phyloP scores from a whole-genome alignment of 345 rosid genomes.

The Acer negundo region DNA sequence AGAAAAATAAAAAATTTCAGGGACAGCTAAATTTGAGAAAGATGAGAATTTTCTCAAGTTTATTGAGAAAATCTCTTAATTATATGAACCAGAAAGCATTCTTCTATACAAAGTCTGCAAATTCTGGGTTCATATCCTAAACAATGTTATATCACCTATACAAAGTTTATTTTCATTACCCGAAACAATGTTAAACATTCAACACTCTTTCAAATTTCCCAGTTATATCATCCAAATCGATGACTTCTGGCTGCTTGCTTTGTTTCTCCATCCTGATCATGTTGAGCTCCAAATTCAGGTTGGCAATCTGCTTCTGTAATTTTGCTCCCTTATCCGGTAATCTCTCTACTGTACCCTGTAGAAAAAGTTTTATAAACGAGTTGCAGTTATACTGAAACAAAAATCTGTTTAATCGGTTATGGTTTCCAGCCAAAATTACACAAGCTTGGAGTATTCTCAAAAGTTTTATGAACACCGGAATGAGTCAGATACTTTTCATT shows the following conservation, averaged over 20 bases:
- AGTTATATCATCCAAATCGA: conserved; percentile 62
- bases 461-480: neutral
- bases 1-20: no score
- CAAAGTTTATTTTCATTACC: neutral
- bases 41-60: no score
- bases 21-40: no score
- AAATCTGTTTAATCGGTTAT: neutral
- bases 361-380: neutral
- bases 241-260: conserved; percentile 33
- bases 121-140: no score
- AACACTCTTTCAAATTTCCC: conserved; percentile 50
- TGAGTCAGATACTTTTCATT: neutral
- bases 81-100: no score
- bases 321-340: conserved; percentile 84
- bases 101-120: no score
- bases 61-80: no score
- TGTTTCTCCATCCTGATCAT: conserved; percentile 39
- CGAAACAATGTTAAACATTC: conserved; percentile 41
- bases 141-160: conserved; percentile 14
- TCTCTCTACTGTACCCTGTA: conserved; percentile 61
- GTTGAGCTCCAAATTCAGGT: conserved; percentile 59
- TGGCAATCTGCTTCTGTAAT: conserved; percentile 65
- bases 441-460: neutral
- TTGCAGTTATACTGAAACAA: neutral
- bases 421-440: neutral